Evolutionary conservation across 257 asterid species (phyloP), one percentile per base, ranked within the genome.

Genomic region (Jasminum sambac): DNA sequence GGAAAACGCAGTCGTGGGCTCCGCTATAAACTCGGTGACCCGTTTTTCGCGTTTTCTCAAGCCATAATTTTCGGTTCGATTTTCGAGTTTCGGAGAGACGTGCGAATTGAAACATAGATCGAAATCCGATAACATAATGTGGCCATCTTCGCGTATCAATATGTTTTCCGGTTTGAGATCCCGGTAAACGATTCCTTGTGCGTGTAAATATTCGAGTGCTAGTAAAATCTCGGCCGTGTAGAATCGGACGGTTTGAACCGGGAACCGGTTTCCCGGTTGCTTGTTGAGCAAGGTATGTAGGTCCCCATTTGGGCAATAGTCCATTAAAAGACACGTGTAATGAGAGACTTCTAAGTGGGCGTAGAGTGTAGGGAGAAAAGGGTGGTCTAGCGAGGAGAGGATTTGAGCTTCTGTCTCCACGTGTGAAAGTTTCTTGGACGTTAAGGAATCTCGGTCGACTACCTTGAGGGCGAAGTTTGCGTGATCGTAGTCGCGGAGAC

Each of bases 401-500:
- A 92, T 88, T 13, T 87, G 82, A 0, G 98, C 92, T 77, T 92
- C 98, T 0, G 89, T 90, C 48, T 86, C 87, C 4, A 92, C 92
- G 25, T 92, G 98, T 0, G 96, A 83, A 0, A 88, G 82, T 63
- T 92, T 93, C 75, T 89, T 89, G 0, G 86, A 43, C 2, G 82
- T 86, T 21, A 92, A 75, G 5, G 85, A 67, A 11, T 92, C 90
- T 0, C 88, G 87, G 55, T 92, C 98, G 52, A 92, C 95, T 10
- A 92, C 98, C 37, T 90, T 92, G 0, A 92, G 86, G 1, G 98
- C 98, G 66, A 94, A 94, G 63, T 77, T 83, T 0, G 98, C 96
- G 76, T 85, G 95, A 14, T 90, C 97, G 63, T 88, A 76, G 75
- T 91, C 98, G 0, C 90, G 85, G 43, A 94, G 81, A 6, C 97